A percentile compares a stretch with the other conserved stretches of the same genome.
phyloP scores from a whole-genome alignment of 768 basidiomycete genomes.

The Pleurotus giganteus region DNA sequence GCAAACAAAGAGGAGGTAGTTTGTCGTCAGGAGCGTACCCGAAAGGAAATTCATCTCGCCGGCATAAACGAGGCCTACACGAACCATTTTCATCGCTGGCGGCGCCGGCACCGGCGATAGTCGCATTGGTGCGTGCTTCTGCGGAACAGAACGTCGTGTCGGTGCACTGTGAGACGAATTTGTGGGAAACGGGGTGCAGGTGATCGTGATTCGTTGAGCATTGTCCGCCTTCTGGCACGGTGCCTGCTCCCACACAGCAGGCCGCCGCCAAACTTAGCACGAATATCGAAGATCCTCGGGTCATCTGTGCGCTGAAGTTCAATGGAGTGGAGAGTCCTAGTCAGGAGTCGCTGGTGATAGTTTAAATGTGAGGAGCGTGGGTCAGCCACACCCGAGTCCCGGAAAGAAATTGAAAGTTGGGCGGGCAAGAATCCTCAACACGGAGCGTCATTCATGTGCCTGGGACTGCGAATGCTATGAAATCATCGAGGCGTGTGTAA shows the following conservation, averaged over 20 bases:
- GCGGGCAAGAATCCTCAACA: no score
- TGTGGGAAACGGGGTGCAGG: constrained; percentile 52
- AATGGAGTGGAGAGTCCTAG: no score
- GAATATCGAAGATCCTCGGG: not conserved
- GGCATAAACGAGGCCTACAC: constrained; percentile 54
- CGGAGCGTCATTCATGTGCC: no score
- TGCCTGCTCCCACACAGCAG: constrained; percentile 1
- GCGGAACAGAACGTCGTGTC: constrained; percentile 55
- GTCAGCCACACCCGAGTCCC: no score
- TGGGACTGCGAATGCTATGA: not conserved
- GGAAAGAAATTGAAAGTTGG: no score
- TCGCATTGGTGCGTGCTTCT: constrained; percentile 4
- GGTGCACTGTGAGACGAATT: constrained; percentile 60
- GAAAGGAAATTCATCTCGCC: constrained; percentile 61
- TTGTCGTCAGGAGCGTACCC: constrained; percentile 34
- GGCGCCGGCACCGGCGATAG: not conserved
- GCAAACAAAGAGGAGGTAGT: constrained; percentile 52
- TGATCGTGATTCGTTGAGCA: constrained; percentile 48
- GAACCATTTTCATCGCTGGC: constrained; percentile 28
- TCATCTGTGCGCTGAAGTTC: no score
- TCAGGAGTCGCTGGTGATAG: no score
- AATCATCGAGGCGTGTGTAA: not conserved
- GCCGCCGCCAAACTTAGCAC: not conserved
- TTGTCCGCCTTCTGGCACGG: constrained; percentile 8
- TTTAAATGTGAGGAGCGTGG: no score